Percentiles rank a stretch among this genome's conserved stretches.
phyloP scores from a whole-genome alignment of 2,329 filamentous ascomycete genomes.

The Sphaerostilbella broomeana region DNA sequence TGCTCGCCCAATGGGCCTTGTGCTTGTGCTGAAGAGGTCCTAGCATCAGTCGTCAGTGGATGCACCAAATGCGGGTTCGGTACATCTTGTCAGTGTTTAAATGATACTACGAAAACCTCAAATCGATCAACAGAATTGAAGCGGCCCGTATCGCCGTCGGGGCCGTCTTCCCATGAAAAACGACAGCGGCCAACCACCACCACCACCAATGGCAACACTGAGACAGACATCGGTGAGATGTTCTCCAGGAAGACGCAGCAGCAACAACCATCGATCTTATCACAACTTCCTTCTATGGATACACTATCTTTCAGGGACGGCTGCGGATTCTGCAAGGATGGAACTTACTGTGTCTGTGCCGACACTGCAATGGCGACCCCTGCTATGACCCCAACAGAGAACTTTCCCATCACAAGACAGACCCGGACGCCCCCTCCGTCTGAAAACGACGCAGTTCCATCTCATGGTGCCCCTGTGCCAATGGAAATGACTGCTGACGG shows the following conservation, averaged over 20 bases:
- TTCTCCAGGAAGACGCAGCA: slow-evolving; percentile 44
- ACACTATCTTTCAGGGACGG: slow-evolving; percentile 52
- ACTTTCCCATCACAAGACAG: slow-evolving; percentile 38
- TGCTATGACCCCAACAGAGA: slow-evolving; percentile 34
- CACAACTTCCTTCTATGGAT: slow-evolving; percentile 31
- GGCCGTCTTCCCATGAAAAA: slow-evolving; percentile 44
- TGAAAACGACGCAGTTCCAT: slow-evolving; percentile 51
- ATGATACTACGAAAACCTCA: slow-evolving; percentile 49
- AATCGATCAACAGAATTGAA: slow-evolving; percentile 37
- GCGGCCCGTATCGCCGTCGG: slow-evolving; percentile 42
- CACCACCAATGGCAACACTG: slow-evolving; percentile 53
- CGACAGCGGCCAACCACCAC: slow-evolving; percentile 38
- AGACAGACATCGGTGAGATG: slow-evolving; percentile 67
- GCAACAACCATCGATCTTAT: slow-evolving; percentile 20
- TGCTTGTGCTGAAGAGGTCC: slow-evolving; percentile 52
- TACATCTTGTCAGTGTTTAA: slow-evolving; percentile 57
- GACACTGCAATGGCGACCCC: slow-evolving; percentile 45
- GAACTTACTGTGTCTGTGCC: slow-evolving; percentile 75
- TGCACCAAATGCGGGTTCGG: slow-evolving; percentile 61
- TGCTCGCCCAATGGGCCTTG: slow-evolving; percentile 49
- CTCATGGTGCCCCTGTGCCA: slow-evolving; percentile 37
- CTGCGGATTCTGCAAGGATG: slow-evolving; percentile 78
- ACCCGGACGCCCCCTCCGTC: slow-evolving; percentile 52
- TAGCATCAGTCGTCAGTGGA: slow-evolving; percentile 47
- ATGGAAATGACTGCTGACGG: slow-evolving; percentile 55